phyloP scores from a whole-genome alignment of 192 early-diverging fungal species.

The Coemansia sp. region DNA sequence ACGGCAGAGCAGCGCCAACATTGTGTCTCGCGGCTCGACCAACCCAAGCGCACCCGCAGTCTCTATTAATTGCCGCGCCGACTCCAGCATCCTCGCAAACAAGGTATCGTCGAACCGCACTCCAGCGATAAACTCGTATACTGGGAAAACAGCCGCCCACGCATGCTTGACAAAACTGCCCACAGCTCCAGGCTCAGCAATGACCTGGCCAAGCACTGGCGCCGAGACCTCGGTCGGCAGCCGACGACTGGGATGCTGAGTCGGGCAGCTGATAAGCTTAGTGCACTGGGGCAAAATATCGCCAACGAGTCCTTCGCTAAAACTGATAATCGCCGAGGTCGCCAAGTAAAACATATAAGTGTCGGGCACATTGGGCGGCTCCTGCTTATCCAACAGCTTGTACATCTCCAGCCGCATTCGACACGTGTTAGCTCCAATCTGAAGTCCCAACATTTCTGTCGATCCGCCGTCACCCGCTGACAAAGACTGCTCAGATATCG shows the following conservation, averaged over 20 bases:
- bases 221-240: neutral
- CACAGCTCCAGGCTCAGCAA: slow-evolving; percentile 31
- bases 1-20: slow-evolving; percentile 85
- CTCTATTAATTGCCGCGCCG: slow-evolving; percentile 75
- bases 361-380: slow-evolving; percentile 86
- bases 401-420: slow-evolving; percentile 61
- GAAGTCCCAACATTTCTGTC: neutral
- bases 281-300: slow-evolving; percentile 62
- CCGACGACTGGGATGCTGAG: neutral
- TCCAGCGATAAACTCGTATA: slow-evolving; percentile 75
- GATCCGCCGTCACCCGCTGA: neutral
- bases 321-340: slow-evolving; percentile 66
- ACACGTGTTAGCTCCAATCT: slow-evolving; percentile 36
- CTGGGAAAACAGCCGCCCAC: slow-evolving; percentile 80
- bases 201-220: slow-evolving; percentile 17
- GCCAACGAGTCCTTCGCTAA: slow-evolving; percentile 73
- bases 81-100: slow-evolving; percentile 70
- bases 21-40: slow-evolving; percentile 78
- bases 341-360: slow-evolving; percentile 85
- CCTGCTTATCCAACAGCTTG: slow-evolving; percentile 92
- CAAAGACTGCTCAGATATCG: neutral
- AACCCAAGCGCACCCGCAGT: slow-evolving; percentile 82
- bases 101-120: slow-evolving; percentile 82
- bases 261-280: slow-evolving; percentile 29
- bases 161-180: slow-evolving; percentile 77